Evolutionary conservation across 441 rosid genomes (phyloP).

Genomic region (Metrosideros polymorpha): DNA sequence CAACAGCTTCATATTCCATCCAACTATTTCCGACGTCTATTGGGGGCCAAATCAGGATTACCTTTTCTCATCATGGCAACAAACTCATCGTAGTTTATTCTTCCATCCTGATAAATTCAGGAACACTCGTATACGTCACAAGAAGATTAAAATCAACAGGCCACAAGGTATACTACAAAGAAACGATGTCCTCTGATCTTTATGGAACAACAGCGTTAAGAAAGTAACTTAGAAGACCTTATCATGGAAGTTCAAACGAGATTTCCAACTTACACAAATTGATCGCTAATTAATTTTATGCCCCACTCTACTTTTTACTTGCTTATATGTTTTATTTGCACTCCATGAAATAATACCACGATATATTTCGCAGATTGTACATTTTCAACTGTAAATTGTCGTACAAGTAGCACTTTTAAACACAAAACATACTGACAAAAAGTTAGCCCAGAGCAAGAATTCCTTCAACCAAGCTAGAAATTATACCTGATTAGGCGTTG

Average conservation of each 20-base stretch:
- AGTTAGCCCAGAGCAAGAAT: not conserved
- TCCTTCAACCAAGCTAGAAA: not conserved
- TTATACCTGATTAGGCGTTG: not conserved
- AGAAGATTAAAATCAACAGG: not conserved
- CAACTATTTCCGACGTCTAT: constrained; percentile 43
- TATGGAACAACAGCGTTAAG: not conserved
- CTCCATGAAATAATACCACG: not conserved
- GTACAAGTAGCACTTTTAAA: not conserved
- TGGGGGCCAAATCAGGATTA: constrained; percentile 45
- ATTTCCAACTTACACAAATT: not conserved
- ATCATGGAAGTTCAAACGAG: not conserved
- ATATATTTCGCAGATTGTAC: not conserved
- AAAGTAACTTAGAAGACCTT: not conserved
- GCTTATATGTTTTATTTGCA: not conserved
- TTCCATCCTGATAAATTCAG: constrained; percentile 43
- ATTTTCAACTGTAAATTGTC: not conserved
- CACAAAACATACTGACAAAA: not conserved
- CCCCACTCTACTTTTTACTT: not conserved
- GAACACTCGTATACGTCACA: not conserved
- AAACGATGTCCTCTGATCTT: not conserved
- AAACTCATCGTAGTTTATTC: constrained; percentile 67
- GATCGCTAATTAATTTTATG: not conserved
- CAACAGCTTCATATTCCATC: not conserved
- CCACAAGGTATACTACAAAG: not conserved
- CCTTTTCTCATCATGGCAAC: constrained; percentile 79